A percentile compares a stretch with the other conserved stretches of the same genome.
Conservation (phyloP, 2,329 filamentous ascomycete genomes). For the Huntiella abstrusa region DNA sequence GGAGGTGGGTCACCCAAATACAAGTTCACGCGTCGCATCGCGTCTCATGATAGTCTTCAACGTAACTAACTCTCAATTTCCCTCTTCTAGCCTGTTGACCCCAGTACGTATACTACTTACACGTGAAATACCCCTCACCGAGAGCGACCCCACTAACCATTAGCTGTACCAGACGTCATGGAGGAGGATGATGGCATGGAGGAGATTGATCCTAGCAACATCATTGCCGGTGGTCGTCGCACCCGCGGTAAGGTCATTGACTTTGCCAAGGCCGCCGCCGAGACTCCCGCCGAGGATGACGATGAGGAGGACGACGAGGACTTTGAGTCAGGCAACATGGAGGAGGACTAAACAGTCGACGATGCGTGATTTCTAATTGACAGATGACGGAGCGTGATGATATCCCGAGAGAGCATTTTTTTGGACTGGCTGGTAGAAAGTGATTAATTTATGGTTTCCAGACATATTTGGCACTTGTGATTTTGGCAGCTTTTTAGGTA, state of each 20-base stretch:
- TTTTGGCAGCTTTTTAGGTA: no score
- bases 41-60: neutral
- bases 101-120: slow-evolving; percentile 8
- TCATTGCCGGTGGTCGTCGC: slow-evolving; percentile 58
- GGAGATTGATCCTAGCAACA: slow-evolving; percentile 80
- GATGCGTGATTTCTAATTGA: no score
- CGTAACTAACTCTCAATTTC: slow-evolving; percentile 1
- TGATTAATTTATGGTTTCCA: no score
- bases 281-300: slow-evolving; percentile 55
- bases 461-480: no score
- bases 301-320: slow-evolving; percentile 64
- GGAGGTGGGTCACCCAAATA: slow-evolving; percentile 28
- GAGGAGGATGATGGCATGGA: slow-evolving; percentile 72
- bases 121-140: neutral
- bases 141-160: slow-evolving; percentile 14
- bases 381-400: no score
- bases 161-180: slow-evolving; percentile 19
- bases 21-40: neutral
- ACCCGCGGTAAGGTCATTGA: slow-evolving; percentile 87
- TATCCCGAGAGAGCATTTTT: no score
- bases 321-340: slow-evolving; percentile 55
- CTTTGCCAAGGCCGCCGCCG: slow-evolving; percentile 74
- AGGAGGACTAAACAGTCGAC: slow-evolving; percentile 27
- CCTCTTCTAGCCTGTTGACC: slow-evolving; percentile 6
- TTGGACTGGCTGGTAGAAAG: no score